Base-by-base conservation (phyloP, 495 filamentous ascomycete genomes). In the Penicillium parvum region DNA sequence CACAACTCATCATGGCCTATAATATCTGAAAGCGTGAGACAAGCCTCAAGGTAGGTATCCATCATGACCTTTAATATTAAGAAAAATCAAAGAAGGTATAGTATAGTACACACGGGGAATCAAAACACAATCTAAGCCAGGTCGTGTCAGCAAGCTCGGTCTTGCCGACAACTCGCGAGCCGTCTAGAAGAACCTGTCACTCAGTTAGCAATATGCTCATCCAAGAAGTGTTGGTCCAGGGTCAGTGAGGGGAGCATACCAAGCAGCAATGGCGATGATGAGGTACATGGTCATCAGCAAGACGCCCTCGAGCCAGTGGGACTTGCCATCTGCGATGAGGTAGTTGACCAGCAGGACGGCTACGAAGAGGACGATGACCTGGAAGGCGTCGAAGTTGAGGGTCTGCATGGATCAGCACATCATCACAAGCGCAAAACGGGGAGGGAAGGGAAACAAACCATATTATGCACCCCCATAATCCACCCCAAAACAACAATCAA, bases 401-500 rank as follows among this genome's bases (percentile, higher is more conserved):
- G 78, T 83, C 86, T 90, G 20, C 16, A 11, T 29, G n/a, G 1
- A 11, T 29, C 8, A 36, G 11, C 12, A 35, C 10, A 30, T 7
- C 1, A 12, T n/a, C 12, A 15, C 32, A 4, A 32, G 25, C 10
- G 17, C 7, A n/a, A 18, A 20, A 15, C 12, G 7, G 14, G 2
- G n/a, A 20, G 2, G 11, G 6, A 12, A 10, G 18, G 23, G 11
- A 3, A n/a, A 4, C 55, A 10, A 60, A 68, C 66, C 69, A 73
- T 73, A 19, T 63, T 46, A 32, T 68, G 57, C 15, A 61, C 48
- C 27, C 58, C 83, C 65, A 90, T 78, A 28, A 81, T 81, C 88
- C 88, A 94, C 9, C 87, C 88, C 40, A 92, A 76, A 19, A 92
- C 77, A 14, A 91, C 79, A 46, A 85, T 73, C 32, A 92, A 65